Conservation (phyloP, 805 yeast species). For the Zygosaccharomyces bisporus region DNA sequence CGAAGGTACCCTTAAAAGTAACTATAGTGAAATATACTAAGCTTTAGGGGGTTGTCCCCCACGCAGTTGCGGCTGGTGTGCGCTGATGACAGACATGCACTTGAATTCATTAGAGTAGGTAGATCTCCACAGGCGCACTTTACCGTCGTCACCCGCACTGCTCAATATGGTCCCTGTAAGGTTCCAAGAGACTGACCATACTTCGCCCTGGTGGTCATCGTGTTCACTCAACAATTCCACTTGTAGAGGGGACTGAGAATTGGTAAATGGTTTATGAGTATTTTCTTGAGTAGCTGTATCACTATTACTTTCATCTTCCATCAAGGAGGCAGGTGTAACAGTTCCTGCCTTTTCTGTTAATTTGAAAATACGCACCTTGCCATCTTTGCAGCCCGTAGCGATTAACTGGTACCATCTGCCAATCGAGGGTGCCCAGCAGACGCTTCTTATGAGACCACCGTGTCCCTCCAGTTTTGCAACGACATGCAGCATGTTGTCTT, state of each 20-base stretch:
- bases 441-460: constrained; percentile 78
- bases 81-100: constrained; percentile 81
- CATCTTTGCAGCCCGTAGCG: constrained; percentile 97
- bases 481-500: constrained; percentile 48
- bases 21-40: not conserved
- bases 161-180: constrained; percentile 87
- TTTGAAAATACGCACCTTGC: constrained; percentile 81
- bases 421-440: constrained; percentile 96
- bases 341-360: constrained; percentile 43
- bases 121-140: constrained; percentile 87
- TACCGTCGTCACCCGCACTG: constrained; percentile 94
- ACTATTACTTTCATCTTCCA: constrained; percentile 8
- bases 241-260: constrained; percentile 28
- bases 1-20: not conserved
- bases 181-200: constrained; percentile 97
- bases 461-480: constrained; percentile 77
- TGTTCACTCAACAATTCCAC: constrained; percentile 64
- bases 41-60: constrained; percentile 3
- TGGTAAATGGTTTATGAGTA: constrained; percentile 2
- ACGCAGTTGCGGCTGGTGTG: constrained; percentile 38
- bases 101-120: constrained; percentile 81
- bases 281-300: constrained; percentile 9
- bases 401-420: constrained; percentile 83
- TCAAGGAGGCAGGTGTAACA: constrained; percentile 1
- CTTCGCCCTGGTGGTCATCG: constrained; percentile 79